Conservation (phyloP, 805 yeast species). For the Priceomyces carsonii region DNA sequence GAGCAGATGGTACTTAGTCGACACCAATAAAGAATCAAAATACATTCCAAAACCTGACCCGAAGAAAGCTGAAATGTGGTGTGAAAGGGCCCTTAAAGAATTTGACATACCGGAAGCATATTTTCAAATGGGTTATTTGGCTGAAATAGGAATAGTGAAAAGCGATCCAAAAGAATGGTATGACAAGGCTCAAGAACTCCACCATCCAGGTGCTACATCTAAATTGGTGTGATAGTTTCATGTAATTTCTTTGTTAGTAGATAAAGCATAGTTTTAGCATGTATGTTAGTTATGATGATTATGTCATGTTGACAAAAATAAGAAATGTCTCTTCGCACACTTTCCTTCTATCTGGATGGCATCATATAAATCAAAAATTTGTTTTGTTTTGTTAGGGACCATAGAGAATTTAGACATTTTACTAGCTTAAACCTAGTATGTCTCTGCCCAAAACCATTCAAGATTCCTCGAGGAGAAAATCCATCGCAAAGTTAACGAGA, state of each 20-base stretch:
- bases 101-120: constrained; percentile 39
- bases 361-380: too few species aligned
- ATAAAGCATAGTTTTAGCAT: not conserved
- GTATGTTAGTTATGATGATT: too few species aligned
- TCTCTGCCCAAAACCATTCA: constrained; percentile 17
- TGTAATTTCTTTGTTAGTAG: not conserved
- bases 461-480: constrained; percentile 19
- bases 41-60: constrained; percentile 38
- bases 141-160: constrained; percentile 33
- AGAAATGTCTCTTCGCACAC: too few species aligned
- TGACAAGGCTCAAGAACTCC: constrained; percentile 33
- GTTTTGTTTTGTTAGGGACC: too few species aligned
- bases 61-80: constrained; percentile 41
- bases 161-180: constrained; percentile 33
- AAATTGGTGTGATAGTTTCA: constrained; percentile 14
- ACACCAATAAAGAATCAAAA: constrained; percentile 33
- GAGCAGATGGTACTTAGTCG: constrained; percentile 40
- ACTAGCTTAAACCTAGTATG: too few species aligned
- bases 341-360: too few species aligned
- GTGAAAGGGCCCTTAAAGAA: constrained; percentile 43
- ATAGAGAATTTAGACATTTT: too few species aligned
- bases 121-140: constrained; percentile 38
- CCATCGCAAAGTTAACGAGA: constrained; percentile 33
- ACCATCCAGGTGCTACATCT: constrained; percentile 29
- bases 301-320: too few species aligned